These are phyloP conservation scores for Borealophlyctis nickersoniae DNA, from an alignment of 192 early-diverging fungal species.

Conservation along the genomic window DNA sequence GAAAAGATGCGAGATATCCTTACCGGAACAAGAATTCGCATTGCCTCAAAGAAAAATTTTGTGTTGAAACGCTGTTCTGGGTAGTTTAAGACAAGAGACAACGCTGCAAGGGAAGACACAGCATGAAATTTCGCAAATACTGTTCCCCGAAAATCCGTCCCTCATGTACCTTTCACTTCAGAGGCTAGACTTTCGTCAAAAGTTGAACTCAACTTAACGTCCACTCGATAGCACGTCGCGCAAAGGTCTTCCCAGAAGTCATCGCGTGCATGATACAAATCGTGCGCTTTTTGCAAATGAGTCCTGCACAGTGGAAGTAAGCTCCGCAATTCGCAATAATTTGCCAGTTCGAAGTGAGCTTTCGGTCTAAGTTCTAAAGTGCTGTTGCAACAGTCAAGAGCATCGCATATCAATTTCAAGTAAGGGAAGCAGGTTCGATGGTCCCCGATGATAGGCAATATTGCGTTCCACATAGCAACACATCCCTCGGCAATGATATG, in stretches of 20 bases:
- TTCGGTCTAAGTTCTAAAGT: not conserved
- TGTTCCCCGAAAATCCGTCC: too few species aligned
- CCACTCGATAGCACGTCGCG: not conserved
- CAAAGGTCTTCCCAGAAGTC: not conserved
- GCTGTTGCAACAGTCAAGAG: not conserved
- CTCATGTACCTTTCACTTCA: not conserved
- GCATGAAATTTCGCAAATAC: too few species aligned
- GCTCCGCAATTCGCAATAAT: not conserved
- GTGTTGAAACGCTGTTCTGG: too few species aligned
- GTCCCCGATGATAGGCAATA: not conserved
- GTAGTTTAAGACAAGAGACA: too few species aligned
- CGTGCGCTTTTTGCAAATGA: not conserved
- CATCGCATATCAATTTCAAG: not conserved
- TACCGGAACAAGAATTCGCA: too few species aligned
- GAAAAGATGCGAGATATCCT: too few species aligned
- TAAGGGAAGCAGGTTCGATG: not conserved
- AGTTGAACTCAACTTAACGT: not conserved
- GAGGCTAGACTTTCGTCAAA: not conserved
- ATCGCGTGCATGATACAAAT: not conserved
- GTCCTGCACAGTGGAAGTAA: not conserved
- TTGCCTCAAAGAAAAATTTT: too few species aligned
- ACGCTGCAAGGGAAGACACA: too few species aligned
- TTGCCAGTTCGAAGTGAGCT: not conserved
- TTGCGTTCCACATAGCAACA: not conserved
- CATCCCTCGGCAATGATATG: not conserved